Base-by-base conservation (phyloP, 1,284 basidiomycete genomes). In the Apiotrichum siamense region DNA sequence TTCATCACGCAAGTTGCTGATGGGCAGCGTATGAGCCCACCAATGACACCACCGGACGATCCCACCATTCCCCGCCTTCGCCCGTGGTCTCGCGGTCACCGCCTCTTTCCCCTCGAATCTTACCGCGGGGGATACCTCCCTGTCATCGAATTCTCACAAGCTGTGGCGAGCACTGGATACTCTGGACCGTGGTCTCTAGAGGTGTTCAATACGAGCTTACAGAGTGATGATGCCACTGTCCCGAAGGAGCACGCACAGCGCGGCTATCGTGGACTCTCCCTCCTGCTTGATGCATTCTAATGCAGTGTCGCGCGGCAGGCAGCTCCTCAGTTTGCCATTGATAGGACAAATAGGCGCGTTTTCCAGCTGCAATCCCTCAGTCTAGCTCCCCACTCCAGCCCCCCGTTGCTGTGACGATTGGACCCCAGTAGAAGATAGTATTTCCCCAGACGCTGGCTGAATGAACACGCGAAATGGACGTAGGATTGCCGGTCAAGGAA, bases 1-100 rank as follows among this genome's bases (percentile, higher is more conserved):
- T 50, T 41, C 11, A 20, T 50, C 7, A 17, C 27, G 13, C 49
- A 50, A 25, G 36, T 50, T 15, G 49, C 49, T 7, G 49, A 50
- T 13, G 49, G n/a, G 6, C n/a, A 27, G 25, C 39, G 37, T 25
- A 49, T 49, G 48, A 17, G 24, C 7, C 41, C 41, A 13, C 26
- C 41, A 0, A n/a, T 39, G 13, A 9, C 40, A 1, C 33, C 36
- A 7, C 48, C 48, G 17, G 13, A 9, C 2, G 33, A 50, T 27
- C 47, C 41, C 5, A 39, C 25, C 2, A 17, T 50, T 3, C 48
- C 48, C 3, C 36, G 21, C 21, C 48, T 37, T 12, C 33, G 27
- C 1, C 35, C 48, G 3, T 50, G 49, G 49, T 33, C 29, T 2
- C 49, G 49, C 37, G 21, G 25, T 2, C 21, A 33, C 17, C 29